Evolutionary conservation across 1,139 yeast genomes (phyloP).

Genomic region (Candida sojae): DNA sequence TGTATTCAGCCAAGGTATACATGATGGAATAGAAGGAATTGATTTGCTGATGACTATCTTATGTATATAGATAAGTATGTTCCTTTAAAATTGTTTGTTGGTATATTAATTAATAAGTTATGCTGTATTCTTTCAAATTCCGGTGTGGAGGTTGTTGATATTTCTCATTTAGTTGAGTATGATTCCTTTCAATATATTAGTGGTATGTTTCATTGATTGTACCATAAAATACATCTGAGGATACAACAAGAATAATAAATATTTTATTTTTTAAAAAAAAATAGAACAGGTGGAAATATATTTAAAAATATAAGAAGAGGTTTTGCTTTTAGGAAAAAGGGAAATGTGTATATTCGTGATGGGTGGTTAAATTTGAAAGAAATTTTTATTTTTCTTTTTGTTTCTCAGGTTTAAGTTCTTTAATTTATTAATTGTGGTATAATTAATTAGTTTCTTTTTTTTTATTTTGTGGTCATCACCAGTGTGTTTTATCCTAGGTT

Average conservation of each 20-base stretch:
- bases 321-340: no score
- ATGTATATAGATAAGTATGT: no score
- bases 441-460: not conserved
- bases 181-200: not conserved
- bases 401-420: not conserved
- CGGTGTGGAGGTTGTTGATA: not conserved
- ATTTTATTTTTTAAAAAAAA: not conserved
- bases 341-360: no score
- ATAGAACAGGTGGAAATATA: not conserved
- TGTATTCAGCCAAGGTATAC: constrained; percentile 19
- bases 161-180: constrained; percentile 1
- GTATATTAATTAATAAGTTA: not conserved
- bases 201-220: constrained; percentile 2
- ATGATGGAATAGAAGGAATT: constrained; percentile 4
- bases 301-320: not conserved
- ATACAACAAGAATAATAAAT: not conserved
- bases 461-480: not conserved
- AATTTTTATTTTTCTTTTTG: not conserved
- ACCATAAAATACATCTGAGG: constrained; percentile 2
- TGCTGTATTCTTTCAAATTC: not conserved
- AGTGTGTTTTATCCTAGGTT: no score
- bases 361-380: not conserved
- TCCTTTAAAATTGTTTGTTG: not conserved
- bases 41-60: not conserved
- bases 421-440: not conserved